phyloP scores from a whole-genome alignment of 805 yeast species.

The Candida broadrunensis region DNA sequence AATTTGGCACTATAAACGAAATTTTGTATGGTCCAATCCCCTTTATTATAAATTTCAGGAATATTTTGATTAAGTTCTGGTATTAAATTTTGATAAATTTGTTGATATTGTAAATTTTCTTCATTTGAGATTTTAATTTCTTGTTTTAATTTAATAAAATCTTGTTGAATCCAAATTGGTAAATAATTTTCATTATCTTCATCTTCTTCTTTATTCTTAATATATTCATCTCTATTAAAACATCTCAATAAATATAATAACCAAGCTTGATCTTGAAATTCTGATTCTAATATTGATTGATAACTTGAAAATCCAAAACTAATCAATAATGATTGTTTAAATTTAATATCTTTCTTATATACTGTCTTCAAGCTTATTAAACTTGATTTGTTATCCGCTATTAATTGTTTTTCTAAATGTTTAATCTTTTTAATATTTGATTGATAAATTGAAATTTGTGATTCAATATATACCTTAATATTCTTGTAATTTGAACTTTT shows the following conservation, averaged over 20 bases:
- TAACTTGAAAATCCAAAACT: constrained; percentile 56
- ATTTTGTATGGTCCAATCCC: constrained; percentile 47
- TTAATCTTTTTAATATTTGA: constrained; percentile 44
- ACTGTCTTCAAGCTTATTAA: constrained; percentile 56
- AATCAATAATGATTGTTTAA: constrained; percentile 52
- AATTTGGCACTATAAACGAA: constrained; percentile 51
- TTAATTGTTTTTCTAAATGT: constrained; percentile 41
- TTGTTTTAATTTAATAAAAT: constrained; percentile 34
- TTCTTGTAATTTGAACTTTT: constrained; percentile 7
- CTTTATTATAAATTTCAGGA: constrained; percentile 55
- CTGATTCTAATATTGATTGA: constrained; percentile 47
- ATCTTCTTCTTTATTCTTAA: constrained; percentile 19
- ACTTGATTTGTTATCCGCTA: constrained; percentile 40
- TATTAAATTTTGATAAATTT: constrained; percentile 51
- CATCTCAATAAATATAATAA: constrained; percentile 63
- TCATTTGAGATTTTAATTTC: constrained; percentile 39
- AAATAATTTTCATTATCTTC: constrained; percentile 26
- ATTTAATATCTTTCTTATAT: constrained; percentile 51
- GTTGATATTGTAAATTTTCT: constrained; percentile 54
- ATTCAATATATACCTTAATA: constrained; percentile 44
- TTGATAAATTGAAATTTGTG: constrained; percentile 49
- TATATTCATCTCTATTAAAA: constrained; percentile 40
- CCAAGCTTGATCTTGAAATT: constrained; percentile 56
- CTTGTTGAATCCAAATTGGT: constrained; percentile 50
- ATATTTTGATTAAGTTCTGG: constrained; percentile 46